Percentiles rank a stretch among this genome's conserved stretches.
Conservation (phyloP, 2,329 filamentous ascomycete genomes). For the Fusarium odoratissimum region DNA sequence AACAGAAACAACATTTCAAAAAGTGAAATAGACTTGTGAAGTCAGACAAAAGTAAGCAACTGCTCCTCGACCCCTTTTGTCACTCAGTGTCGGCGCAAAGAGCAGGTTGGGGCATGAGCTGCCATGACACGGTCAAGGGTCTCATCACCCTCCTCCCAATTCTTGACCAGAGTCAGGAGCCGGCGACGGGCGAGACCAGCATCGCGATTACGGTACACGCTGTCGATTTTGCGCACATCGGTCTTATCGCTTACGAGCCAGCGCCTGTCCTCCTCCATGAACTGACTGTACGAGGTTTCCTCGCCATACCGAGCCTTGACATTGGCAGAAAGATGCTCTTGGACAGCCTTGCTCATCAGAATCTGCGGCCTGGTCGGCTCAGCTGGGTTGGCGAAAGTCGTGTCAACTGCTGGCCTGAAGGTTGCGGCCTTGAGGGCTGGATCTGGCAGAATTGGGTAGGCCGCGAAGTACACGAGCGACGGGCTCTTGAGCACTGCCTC, state of each 20-base stretch:
- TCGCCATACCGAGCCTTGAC: slow-evolving; percentile 49
- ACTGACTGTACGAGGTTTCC: slow-evolving; percentile 46
- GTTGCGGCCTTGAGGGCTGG: slow-evolving; percentile 31
- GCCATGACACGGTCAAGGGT: slow-evolving; percentile 53
- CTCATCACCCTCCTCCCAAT: slow-evolving; percentile 55
- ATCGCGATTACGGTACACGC: slow-evolving; percentile 57
- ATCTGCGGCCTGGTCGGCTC: slow-evolving; percentile 42
- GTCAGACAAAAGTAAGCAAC: not conserved
- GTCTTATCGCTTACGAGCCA: slow-evolving; percentile 54
- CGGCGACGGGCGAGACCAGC: slow-evolving; percentile 51
- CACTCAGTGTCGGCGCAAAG: slow-evolving; percentile 31
- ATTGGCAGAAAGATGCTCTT: slow-evolving; percentile 47
- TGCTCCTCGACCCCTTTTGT: not conserved
- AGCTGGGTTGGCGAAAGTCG: slow-evolving; percentile 39
- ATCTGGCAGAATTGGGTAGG: slow-evolving; percentile 52
- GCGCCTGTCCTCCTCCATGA: slow-evolving; percentile 52
- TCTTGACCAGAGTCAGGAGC: slow-evolving; percentile 51
- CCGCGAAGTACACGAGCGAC: slow-evolving; percentile 53
- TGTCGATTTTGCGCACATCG: slow-evolving; percentile 57
- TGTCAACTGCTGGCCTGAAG: slow-evolving; percentile 48
- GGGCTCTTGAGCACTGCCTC: slow-evolving; percentile 46
- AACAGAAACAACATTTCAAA: not conserved
- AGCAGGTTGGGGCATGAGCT: slow-evolving; percentile 46
- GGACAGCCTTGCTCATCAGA: slow-evolving; percentile 46
- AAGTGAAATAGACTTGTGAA: not conserved